Percentiles rank a stretch among this genome's conserved stretches.
Evolutionary conservation across 2,329 filamentous ascomycete genomes (phyloP).

Genomic region (Fusarium sp.): DNA sequence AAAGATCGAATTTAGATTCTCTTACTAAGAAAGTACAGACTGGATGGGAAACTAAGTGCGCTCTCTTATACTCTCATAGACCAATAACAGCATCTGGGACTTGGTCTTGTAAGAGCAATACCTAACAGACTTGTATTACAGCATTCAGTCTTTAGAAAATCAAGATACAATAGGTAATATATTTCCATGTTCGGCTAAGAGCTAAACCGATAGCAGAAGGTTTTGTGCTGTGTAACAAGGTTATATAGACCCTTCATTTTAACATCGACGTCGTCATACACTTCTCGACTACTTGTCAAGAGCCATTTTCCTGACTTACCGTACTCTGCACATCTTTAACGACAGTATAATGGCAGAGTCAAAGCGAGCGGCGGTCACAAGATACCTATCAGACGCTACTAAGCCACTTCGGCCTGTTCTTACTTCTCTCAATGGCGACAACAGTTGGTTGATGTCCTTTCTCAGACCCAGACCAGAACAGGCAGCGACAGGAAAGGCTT

Average conservation of each 20-base stretch:
- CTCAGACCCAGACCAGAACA: constrained; percentile 42
- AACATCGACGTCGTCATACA: constrained; percentile 1
- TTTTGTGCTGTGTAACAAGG: too few species aligned
- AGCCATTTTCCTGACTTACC: neutral
- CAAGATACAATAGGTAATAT: too few species aligned
- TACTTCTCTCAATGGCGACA: constrained; percentile 49
- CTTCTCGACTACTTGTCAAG: neutral
- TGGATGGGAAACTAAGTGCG: too few species aligned
- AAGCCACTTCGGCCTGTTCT: constrained; percentile 39
- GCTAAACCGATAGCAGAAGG: too few species aligned
- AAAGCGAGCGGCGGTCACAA: neutral
- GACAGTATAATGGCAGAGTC: neutral
- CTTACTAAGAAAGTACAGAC: too few species aligned
- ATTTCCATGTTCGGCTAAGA: too few species aligned
- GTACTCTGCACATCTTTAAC: neutral
- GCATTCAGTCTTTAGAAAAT: too few species aligned
- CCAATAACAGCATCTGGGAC: too few species aligned
- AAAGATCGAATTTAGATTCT: too few species aligned
- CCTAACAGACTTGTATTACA: too few species aligned
- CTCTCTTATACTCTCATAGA: too few species aligned
- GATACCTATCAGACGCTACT: neutral
- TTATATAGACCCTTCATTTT: neutral
- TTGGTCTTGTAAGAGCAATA: too few species aligned
- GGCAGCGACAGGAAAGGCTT: constrained; percentile 33
- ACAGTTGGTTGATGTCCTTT: constrained; percentile 49